Base-by-base conservation (phyloP, 163 green algal species). In the Scenedesmus sp. region DNA sequence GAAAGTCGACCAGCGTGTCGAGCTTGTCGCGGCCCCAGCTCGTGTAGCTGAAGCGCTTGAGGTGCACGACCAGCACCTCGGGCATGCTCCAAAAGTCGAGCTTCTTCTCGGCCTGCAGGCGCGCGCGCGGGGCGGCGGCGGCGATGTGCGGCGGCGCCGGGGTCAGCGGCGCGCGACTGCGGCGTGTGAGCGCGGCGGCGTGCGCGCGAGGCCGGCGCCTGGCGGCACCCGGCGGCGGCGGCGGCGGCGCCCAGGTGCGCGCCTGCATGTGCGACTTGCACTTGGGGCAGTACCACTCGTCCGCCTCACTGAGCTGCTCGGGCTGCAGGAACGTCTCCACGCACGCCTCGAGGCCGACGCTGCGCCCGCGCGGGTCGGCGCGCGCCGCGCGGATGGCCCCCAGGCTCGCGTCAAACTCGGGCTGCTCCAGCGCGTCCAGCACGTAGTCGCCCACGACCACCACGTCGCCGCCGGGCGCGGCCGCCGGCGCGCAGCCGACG, bases 21-120 rank as follows among this genome's bases (percentile, higher is more conserved):
- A 99, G 85, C 89, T 99, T 99, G 83, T 96, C 90, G 15, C 91
- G 83, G 33, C 65, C 83, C 48, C 81, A 87, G 22, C 92, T 86
- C 17, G 85, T 84, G 75, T 83, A 83, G 50, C 86, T 93, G 85
- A 99, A 99, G 75, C 96, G 89, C 86, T 99, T 98, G 29, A 99
- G 85, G 86, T 98, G 95, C 47, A 99, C 89, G 28, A 98, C 90
- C 44, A 99, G 87, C 57, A 95, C 89, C 69, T 98, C 90, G 0
- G 96, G 96, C 78, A 97, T 77, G 22, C 72, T 82, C 93, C 94
- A 99, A 53, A 99, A 82, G 84, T 98, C 92, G 48, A 99, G 87
- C 85, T 98, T 97, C 89, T 98, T 98, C 81, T 91, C 84, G 2
- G 96, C 96, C 73, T 91, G 84, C 45, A 88, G 18, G 44, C 28